Evolutionary conservation across 768 basidiomycete genomes (phyloP).

Genomic region (Lactarius pseudohatsudake): DNA sequence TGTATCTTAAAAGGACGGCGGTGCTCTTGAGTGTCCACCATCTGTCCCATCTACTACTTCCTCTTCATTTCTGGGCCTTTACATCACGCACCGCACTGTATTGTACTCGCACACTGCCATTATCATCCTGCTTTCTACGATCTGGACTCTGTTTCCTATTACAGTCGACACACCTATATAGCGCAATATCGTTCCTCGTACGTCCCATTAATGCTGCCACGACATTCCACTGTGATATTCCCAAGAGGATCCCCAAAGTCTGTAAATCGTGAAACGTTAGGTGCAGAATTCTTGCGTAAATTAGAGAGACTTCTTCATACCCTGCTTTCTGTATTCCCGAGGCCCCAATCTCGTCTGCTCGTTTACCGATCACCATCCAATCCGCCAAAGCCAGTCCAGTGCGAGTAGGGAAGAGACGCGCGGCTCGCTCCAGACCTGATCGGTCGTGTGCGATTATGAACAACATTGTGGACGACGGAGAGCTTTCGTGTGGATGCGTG

Average conservation of each 20-base stretch:
- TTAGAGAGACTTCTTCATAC: constrained; percentile 45
- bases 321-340: constrained; percentile 78
- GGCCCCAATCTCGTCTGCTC: constrained; percentile 58
- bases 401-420: constrained; percentile 78
- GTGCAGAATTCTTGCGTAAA: constrained; percentile 12
- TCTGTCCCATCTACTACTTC: constrained; percentile 72
- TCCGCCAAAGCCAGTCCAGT: constrained; percentile 78
- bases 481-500: constrained; percentile 61
- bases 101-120: constrained; percentile 68
- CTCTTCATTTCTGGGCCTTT: constrained; percentile 43
- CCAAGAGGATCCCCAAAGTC: constrained; percentile 39
- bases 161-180: constrained; percentile 38
- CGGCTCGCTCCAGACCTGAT: constrained; percentile 61
- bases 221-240: constrained; percentile 39
- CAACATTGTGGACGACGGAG: constrained; percentile 40
- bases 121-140: constrained; percentile 44
- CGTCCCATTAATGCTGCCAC: constrained; percentile 31
- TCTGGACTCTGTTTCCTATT: constrained; percentile 47
- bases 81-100: constrained; percentile 78
- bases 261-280: constrained; percentile 30
- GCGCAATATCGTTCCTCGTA: constrained; percentile 38
- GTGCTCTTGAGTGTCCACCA: constrained; percentile 48
- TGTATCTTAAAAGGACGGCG: constrained; percentile 49
- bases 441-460: constrained; percentile 61
- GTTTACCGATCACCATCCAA: constrained; percentile 64